A percentile compares a stretch with the other conserved stretches of the same genome.
phyloP scores from a whole-genome alignment of 2,329 filamentous ascomycete species.

The Claviceps maximensis region DNA sequence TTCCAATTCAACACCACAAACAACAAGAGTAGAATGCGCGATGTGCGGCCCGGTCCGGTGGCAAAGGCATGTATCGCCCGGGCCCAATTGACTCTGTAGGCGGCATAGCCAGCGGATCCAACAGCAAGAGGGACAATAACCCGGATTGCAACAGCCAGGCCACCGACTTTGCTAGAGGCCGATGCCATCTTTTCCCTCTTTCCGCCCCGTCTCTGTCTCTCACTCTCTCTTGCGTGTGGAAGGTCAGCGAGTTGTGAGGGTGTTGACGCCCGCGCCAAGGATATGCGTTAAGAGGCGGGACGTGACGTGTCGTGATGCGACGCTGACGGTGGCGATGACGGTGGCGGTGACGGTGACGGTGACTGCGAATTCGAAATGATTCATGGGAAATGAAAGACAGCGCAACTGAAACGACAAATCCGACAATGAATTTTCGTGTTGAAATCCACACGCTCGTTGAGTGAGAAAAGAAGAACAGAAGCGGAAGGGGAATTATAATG shows the following conservation, averaged over 20 bases:
- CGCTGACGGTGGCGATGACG: too few relatives aligned
- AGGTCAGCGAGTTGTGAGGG: neutral
- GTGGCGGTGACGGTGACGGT: too few relatives aligned
- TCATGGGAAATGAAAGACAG: too few relatives aligned
- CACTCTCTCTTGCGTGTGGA: neutral
- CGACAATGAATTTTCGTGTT: too few relatives aligned
- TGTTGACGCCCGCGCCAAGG: neutral
- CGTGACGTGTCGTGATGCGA: too few relatives aligned
- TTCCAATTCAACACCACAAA: conserved; percentile 57
- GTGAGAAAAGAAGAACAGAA: too few relatives aligned
- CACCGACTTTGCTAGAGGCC: conserved; percentile 18
- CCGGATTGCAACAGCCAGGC: conserved; percentile 21
- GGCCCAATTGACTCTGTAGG: conserved; percentile 31
- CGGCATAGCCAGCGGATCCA: conserved; percentile 32
- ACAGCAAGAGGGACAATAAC: conserved; percentile 28
- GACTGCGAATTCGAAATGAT: too few relatives aligned
- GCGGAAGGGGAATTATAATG: too few relatives aligned
- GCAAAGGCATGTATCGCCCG: conserved; percentile 29
- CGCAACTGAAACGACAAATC: too few relatives aligned
- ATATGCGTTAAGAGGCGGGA: neutral
- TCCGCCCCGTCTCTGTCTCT: too few relatives aligned
- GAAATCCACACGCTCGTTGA: too few relatives aligned
- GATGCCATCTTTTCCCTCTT: conserved; percentile 24
- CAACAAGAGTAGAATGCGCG: conserved; percentile 37
- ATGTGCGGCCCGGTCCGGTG: conserved; percentile 40